Conservation (phyloP, 2,329 filamentous ascomycete species). For the Curvularia eragrostidis region DNA sequence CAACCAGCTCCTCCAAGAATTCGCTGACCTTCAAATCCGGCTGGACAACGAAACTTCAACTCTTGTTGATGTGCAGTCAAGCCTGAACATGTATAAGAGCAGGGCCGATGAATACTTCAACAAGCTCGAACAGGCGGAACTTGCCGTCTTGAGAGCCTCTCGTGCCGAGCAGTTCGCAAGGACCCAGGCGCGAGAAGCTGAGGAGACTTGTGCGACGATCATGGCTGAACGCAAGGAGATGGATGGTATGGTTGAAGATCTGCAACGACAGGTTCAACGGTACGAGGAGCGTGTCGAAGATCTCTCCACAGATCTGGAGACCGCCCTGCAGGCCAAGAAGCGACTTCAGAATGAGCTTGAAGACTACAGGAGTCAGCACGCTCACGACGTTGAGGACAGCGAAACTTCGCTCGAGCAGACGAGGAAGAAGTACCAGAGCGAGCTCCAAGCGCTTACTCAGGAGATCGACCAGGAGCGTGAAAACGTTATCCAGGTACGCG, state of each 20-base stretch:
- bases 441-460: constrained; percentile 86
- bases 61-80: constrained; percentile 81
- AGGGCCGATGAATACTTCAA: constrained; percentile 95
- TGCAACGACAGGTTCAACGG: constrained; percentile 87
- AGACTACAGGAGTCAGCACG: constrained; percentile 92
- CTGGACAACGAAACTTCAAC: constrained; percentile 89
- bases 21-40: constrained; percentile 90
- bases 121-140: constrained; percentile 96
- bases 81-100: constrained; percentile 86
- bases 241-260: constrained; percentile 84
- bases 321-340: constrained; percentile 86
- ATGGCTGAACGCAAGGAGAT: constrained; percentile 93
- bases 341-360: constrained; percentile 95
- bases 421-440: constrained; percentile 93
- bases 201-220: constrained; percentile 86
- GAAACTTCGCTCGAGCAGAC: constrained; percentile 96
- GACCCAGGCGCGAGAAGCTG: constrained; percentile 85
- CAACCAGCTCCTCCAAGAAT: constrained; percentile 87
- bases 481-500: constrained; percentile 81
- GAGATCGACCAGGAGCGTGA: constrained; percentile 94
- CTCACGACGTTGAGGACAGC: constrained; percentile 96
- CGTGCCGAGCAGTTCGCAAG: constrained; percentile 95
- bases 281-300: constrained; percentile 93
- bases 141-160: constrained; percentile 88
- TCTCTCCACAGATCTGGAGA: constrained; percentile 85